Percentiles rank a stretch among this genome's conserved stretches.
These are phyloP conservation scores for Fragilaria crotonensis DNA, from an alignment of 108 stramenopile species.

Conservation along the genomic window DNA sequence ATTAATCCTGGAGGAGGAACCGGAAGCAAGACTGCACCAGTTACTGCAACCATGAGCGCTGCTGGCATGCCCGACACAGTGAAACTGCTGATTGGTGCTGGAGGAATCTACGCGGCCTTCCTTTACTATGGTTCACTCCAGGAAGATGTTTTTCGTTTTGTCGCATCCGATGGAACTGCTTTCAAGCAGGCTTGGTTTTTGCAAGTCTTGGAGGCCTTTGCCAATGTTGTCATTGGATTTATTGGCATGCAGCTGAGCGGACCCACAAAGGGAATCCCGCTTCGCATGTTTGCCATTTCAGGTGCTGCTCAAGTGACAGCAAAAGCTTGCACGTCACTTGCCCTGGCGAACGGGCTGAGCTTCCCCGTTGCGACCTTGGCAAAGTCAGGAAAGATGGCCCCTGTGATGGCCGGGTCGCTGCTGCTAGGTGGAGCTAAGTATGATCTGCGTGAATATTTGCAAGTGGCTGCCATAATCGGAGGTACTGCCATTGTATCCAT, in stretches of 20 bases:
- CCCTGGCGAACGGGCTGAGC: constrained; percentile 75
- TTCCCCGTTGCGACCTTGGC: constrained; percentile 88
- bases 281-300: constrained; percentile 76
- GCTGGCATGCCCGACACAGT: constrained; percentile 49
- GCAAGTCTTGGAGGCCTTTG: constrained; percentile 85
- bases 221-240: constrained; percentile 85
- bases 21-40: too few relatives aligned
- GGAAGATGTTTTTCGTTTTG: constrained; percentile 91
- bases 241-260: constrained; percentile 78
- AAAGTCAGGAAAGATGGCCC: constrained; percentile 92
- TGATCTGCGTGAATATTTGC: constrained; percentile 72
- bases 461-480: constrained; percentile 86
- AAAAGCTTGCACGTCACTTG: constrained; percentile 87
- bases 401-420: constrained; percentile 87
- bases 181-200: constrained; percentile 91
- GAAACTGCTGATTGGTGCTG: constrained; percentile 82
- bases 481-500: constrained; percentile 87
- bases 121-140: constrained; percentile 93
- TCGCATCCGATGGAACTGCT: constrained; percentile 70
- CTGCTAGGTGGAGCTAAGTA: constrained; percentile 85
- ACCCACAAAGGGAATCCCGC: constrained; percentile 71
- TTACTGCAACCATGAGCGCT: too few relatives aligned
- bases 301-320: constrained; percentile 87
- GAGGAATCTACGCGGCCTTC: constrained; percentile 93
- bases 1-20: too few relatives aligned